These are phyloP conservation scores for Nitzschia sp. DNA, from an alignment of 108 stramenopile genomes.

Conservation along the genomic window DNA sequence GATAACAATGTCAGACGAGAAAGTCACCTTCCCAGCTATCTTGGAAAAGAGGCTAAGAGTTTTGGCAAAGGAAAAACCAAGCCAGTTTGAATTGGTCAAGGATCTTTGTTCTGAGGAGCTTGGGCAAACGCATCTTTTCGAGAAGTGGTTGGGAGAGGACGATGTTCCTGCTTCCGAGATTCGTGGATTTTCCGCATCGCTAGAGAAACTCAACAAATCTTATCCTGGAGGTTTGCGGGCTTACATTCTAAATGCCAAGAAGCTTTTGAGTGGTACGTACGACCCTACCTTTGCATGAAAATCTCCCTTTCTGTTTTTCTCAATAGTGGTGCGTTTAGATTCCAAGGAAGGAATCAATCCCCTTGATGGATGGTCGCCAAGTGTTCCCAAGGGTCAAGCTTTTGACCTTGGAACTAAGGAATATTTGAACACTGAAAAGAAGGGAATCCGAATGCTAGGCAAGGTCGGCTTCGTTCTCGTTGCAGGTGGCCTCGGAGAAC, in stretches of 20 bases:
- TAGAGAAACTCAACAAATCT: conserved; percentile 59
- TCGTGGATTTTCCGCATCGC: conserved; percentile 44
- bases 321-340: no score
- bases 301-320: conserved; percentile 4
- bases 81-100: conserved; percentile 30
- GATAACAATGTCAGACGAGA: no score
- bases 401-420: conserved; percentile 68
- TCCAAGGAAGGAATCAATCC: conserved; percentile 87
- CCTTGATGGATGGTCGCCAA: conserved; percentile 90
- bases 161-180: conserved; percentile 26
- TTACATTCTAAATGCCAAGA: conserved; percentile 70
- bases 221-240: conserved; percentile 61
- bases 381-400: conserved; percentile 75
- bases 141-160: conserved; percentile 10
- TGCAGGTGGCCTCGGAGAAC: conserved; percentile 97
- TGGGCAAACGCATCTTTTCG: conserved; percentile 62
- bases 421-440: conserved; percentile 54
- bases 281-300: not conserved
- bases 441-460: conserved; percentile 63
- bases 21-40: conserved; percentile 2
- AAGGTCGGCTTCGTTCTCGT: conserved; percentile 85
- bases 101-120: conserved; percentile 46
- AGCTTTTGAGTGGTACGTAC: conserved; percentile 42
- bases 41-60: not conserved
- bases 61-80: conserved; percentile 3